A percentile compares a stretch with the other conserved stretches of the same genome.
phyloP scores from a whole-genome alignment of 345 rosid species.

The Conringia planisiliqua region DNA sequence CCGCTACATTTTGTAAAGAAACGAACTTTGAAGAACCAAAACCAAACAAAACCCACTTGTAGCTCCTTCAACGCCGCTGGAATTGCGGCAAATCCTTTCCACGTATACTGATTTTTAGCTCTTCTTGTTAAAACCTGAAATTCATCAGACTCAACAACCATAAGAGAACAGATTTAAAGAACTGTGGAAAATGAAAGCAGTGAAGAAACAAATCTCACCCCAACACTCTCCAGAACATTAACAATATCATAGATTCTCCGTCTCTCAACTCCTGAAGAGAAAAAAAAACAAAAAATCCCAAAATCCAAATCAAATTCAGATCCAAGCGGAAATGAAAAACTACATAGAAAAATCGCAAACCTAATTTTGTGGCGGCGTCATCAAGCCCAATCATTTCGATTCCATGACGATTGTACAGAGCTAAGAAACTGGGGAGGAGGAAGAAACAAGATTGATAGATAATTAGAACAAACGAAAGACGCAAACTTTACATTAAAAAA shows the following conservation, averaged over 20 bases:
- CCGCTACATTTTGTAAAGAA: neutral
- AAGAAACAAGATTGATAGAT: neutral
- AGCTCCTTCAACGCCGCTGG: conserved; percentile 58
- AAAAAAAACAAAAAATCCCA: neutral
- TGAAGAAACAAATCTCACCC: conserved; percentile 45
- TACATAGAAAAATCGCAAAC: conserved; percentile 19
- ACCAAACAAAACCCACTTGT: conserved; percentile 37
- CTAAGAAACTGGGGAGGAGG: conserved; percentile 55
- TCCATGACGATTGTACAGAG: conserved; percentile 63
- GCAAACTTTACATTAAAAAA: neutral
- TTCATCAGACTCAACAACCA: neutral
- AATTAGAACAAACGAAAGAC: neutral
- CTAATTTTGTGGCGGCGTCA: conserved; percentile 75
- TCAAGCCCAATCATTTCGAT: conserved; percentile 73
- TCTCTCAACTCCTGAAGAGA: conserved; percentile 70
- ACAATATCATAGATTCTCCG: conserved; percentile 89
- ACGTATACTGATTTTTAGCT: conserved; percentile 72
- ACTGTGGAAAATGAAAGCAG: neutral
- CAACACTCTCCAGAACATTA: conserved; percentile 82
- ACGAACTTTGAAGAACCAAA: neutral
- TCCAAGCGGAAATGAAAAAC: neutral
- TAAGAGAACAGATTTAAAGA: neutral
- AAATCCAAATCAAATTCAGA: neutral
- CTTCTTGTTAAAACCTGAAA: conserved; percentile 62
- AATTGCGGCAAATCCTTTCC: conserved; percentile 79